Base-by-base conservation (phyloP, 768 basidiomycete species). In the Russula compacta region DNA sequence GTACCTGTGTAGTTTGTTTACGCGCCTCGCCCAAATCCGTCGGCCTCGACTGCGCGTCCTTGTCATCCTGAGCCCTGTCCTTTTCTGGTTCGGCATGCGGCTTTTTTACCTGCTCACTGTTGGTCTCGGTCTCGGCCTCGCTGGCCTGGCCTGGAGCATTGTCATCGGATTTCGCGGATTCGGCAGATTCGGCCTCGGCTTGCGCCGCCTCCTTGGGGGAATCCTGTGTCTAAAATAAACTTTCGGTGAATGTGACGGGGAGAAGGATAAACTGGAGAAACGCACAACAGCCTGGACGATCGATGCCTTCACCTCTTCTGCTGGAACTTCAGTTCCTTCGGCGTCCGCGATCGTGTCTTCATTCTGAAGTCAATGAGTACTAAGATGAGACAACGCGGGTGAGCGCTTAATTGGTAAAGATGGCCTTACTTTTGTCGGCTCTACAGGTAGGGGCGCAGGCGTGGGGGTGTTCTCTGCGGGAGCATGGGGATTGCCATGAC, bases 401-500 rank as follows among this genome's bases (percentile, higher is more conserved):
- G 12, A 11, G 29, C 36, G 32, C 32, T 36, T n/a, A 32, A 11
- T 14, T 10, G 29, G 29, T 10, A 29, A 21, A 42, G 36, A 15
- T 6, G 57, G 14, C 49, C 49, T 12, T 39, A 65, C 61, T 19
- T 58, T 33, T 19, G 35, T 59, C 38, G 52, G 47, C 6, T 56
- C 51, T 58, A 35, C 21, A 6, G 46, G 46, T 14, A 40, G 55
- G 19, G 44, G 46, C 10, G 47, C 51, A 32, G 44, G 35, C 75
- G 64, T 78, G 78, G 71, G 80, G 75, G 63, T 79, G 57, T 79
- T 67, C 65, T 81, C 79, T 64, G 76, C 77, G 63, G 77, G 76
- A 47, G 75, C 76, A 64, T 75, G 77, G 68, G 82, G 78, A 67
- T 78, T 78, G 63, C 77, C 80, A 68, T 82, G 81, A 56, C 81